Base-by-base conservation (phyloP, 345 rosid species). In the Citrus cavaleriei region DNA sequence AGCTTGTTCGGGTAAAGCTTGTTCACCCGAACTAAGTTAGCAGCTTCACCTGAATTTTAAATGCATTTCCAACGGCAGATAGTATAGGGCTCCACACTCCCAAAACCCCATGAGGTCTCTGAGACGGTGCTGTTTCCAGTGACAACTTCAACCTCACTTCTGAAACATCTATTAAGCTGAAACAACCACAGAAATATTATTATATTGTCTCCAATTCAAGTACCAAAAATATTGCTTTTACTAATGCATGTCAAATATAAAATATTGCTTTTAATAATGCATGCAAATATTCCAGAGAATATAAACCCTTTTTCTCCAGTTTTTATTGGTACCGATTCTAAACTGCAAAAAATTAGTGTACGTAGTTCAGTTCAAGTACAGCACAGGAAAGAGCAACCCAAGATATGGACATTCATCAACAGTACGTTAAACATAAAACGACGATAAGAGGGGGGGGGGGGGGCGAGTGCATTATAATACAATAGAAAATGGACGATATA, bases 21-120 rank as follows among this genome's bases (percentile, higher is more conserved):
- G 65, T 21, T 40, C 2, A 13, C 34, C 60, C 22, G 18, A 28
- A 16, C 2, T 34, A 35, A 35, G 77, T 61, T 28, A 30, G 64
- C 22, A 84, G 73, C 28, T 83, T 78, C n/a, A 94, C 99, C 98
- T 94, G 99, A 79, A 96, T 86, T 87, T 93, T 96, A 60, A 96
- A 90, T 74, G 99, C 98, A 89, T 94, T 96, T 83, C 99, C 98
- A 82, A 96, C 88, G 77, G 99, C 98, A 65, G 98, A 94, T 77
- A 96, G 80, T 82, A 96, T 72, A 58, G 98, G 99, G 77, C 99
- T 90, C 99, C 99, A 96, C 22, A 96, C 92, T 80, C 99, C 99
- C 71, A 94, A 88, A 87, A 89, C 91, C 51, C 95, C 98, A 65
- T 85, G 94, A 68, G 99, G 99, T 81, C 99, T 96, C 84, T 94